Evolutionary conservation across 495 filamentous ascomycete species (phyloP).

Genomic region (Sabuloglossum arenarium): DNA sequence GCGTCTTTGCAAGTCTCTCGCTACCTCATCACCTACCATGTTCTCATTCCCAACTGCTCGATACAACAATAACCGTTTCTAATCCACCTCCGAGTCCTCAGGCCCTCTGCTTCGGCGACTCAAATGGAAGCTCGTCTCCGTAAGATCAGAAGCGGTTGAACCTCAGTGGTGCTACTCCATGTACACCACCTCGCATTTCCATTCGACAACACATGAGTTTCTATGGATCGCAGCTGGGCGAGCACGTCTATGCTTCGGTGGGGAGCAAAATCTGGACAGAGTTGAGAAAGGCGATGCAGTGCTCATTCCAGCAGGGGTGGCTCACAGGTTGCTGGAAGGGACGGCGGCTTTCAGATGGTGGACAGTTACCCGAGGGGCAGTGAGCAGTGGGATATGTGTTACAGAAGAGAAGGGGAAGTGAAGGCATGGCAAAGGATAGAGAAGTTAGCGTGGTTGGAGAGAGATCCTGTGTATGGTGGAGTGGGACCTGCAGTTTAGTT

Average conservation of each 20-base stretch:
- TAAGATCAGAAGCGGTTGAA: slow-evolving; percentile 26
- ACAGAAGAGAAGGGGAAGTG: slow-evolving; percentile 32
- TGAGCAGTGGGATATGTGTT: slow-evolving; percentile 49
- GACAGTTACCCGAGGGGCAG: slow-evolving; percentile 35
- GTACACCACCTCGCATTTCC: slow-evolving; percentile 45
- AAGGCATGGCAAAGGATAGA: slow-evolving; percentile 11
- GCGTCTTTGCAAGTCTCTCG: slow-evolving; percentile 18
- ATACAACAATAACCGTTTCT: slow-evolving; percentile 40
- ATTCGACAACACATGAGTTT: slow-evolving; percentile 44
- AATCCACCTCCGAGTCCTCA: slow-evolving; percentile 32
- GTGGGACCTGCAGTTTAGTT: slow-evolving; percentile 22
- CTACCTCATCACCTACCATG: slow-evolving; percentile 36
- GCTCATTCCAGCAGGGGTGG: slow-evolving; percentile 44
- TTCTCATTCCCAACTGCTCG: slow-evolving; percentile 40
- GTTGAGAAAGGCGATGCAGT: slow-evolving; percentile 37
- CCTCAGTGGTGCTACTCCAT: slow-evolving; percentile 51
- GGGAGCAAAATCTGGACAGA: slow-evolving; percentile 42
- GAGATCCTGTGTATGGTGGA: slow-evolving; percentile 36
- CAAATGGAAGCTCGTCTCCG: slow-evolving; percentile 32
- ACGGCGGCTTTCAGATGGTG: slow-evolving; percentile 39
- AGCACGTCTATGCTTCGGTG: slow-evolving; percentile 44
- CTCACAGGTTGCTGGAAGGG: slow-evolving; percentile 33
- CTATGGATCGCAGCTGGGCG: slow-evolving; percentile 34
- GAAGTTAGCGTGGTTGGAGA: not conserved
- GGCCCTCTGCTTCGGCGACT: slow-evolving; percentile 14